Conservation (phyloP, 2,329 filamentous ascomycete genomes). For the Aspergillus flavus region DNA sequence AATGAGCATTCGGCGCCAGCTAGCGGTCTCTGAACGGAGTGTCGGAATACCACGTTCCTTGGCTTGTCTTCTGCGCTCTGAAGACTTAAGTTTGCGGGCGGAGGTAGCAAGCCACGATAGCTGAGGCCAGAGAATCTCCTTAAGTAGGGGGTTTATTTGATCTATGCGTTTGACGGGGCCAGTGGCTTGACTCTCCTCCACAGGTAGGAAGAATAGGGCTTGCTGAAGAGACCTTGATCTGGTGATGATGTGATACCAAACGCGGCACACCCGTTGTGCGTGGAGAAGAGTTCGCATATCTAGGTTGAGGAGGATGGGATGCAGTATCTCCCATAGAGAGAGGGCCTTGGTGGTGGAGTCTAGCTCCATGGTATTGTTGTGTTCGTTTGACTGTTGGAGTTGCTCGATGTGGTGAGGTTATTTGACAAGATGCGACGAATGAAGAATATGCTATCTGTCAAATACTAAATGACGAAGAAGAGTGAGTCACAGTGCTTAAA, state of each 20-base stretch:
- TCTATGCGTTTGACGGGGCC: no score
- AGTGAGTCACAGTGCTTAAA: no score
- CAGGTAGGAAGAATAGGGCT: neutral
- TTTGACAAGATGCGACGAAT: no score
- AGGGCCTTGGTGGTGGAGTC: neutral
- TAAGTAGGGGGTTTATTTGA: neutral
- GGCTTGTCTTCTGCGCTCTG: neutral
- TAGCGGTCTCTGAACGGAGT: neutral
- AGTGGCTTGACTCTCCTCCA: neutral
- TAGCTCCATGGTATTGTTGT: neutral
- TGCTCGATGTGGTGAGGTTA: no score
- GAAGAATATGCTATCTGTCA: no score
- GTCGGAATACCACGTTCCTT: neutral
- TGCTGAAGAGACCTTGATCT: neutral
- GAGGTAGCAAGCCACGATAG: neutral
- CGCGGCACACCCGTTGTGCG: neutral
- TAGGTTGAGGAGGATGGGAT: neutral
- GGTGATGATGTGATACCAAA: neutral
- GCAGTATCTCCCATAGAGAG: neutral
- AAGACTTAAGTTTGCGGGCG: neutral
- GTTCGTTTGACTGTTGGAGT: neutral
- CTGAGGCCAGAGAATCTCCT: neutral
- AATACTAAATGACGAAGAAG: no score
- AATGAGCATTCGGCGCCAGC: neutral
- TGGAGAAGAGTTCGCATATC: neutral